These are phyloP conservation scores for Isatis lusitanica DNA, from an alignment of 441 rosid species.

Conservation along the genomic window DNA sequence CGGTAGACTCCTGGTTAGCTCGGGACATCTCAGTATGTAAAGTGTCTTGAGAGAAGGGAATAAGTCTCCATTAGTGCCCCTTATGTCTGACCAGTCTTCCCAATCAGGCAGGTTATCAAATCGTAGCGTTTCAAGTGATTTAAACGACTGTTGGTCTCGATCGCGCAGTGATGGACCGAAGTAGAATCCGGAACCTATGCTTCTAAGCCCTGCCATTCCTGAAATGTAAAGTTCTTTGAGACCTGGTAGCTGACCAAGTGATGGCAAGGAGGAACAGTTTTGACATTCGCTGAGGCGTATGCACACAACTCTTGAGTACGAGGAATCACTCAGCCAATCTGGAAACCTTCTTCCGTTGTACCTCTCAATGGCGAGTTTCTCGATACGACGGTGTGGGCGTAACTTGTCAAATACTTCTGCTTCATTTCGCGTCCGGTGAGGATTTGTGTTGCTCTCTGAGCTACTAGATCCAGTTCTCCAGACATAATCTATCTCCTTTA, in stretches of 20 bases:
- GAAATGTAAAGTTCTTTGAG: conserved; percentile 38
- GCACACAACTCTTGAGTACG: conserved; percentile 24
- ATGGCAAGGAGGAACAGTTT: conserved; percentile 35
- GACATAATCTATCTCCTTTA: conserved; percentile 29
- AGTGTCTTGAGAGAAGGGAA: conserved; percentile 38
- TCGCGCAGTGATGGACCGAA: conserved; percentile 3
- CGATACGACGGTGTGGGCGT: conserved; percentile 33
- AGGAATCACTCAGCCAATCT: conserved; percentile 33
- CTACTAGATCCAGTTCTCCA: conserved; percentile 33
- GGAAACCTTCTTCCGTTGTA: conserved; percentile 35
- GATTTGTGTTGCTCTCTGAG: conserved; percentile 18
- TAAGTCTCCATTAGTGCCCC: conserved; percentile 12
- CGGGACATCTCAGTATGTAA: conserved; percentile 30
- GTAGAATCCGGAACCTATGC: conserved; percentile 27
- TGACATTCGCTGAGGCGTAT: conserved; percentile 31
- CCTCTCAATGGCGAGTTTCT: conserved; percentile 25
- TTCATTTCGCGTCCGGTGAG: conserved; percentile 12
- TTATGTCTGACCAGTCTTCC: conserved; percentile 29
- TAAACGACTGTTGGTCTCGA: conserved; percentile 29
- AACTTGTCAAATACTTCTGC: conserved; percentile 29
- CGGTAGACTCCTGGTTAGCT: conserved; percentile 29
- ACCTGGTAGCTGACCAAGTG: conserved; percentile 33
- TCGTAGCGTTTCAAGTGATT: conserved; percentile 24
- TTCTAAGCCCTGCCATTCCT: conserved; percentile 24
- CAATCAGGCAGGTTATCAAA: conserved; percentile 32